Base-by-base conservation (phyloP, 2,329 filamentous ascomycete species). In the Ustulina deusta region DNA sequence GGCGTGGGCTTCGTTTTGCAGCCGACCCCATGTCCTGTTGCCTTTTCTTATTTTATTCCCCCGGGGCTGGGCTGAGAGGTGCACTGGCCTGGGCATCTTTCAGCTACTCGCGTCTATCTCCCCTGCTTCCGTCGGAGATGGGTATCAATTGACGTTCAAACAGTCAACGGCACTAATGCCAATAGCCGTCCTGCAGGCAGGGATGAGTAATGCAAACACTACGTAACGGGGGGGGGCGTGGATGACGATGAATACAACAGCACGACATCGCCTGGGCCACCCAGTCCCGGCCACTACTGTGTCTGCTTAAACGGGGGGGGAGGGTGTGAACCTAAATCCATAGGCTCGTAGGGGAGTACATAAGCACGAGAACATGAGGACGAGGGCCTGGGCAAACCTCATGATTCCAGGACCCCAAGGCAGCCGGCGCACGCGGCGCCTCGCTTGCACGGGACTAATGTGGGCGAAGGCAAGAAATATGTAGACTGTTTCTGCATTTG, bases 101-200 rank as follows among this genome's bases (percentile, higher is more conserved):
- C 27, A 61, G 36, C 49, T 36, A n/a, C 46, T 46, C 48, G 42
- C 32, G 17, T 58, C 44, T 62, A 25, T 56, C 27, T 52, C 57
- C 49, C 40, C 38, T 57, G 29, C 36, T n/a, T 56, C 42, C 17
- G 25, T 57, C 22, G 49, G 34, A 44, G 42, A 62, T n/a, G 9
- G 15, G 55, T 36, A 51, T 48, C 64, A 63, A 70, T 68, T 72
- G 73, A 74, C 70, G 73, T 76, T 74, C 75, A 76, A 77, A 76
- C 75, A 76, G 74, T 63, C 73, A 71, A 63, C 59, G 56, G 38
- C 59, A 65, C 75, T 77, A 76, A 74, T 75, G 75, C 72, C 70
- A 62, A 58, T 61, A 70, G 61, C 75, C 75, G 73, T 56, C 42
- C 65, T 68, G 63, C 65, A 44, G 61, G 58, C 74, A 77, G 71